Percentiles rank a stretch among this genome's conserved stretches.
These are phyloP conservation scores for Phalaenopsis equestris DNA, from an alignment of 106 monocot genomes.

Conservation along the genomic window DNA sequence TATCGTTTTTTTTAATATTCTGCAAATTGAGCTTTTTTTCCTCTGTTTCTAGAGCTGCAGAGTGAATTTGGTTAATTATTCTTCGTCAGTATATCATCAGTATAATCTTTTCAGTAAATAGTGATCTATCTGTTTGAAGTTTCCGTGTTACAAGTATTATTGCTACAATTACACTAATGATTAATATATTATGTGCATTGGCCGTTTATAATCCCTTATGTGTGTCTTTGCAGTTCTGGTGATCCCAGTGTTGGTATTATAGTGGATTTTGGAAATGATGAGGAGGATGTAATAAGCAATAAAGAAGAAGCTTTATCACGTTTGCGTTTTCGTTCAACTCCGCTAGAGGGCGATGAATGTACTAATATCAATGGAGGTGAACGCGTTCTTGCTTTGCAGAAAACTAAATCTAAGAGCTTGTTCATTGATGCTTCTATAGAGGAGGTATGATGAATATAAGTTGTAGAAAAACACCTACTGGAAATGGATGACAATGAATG, in stretches of 20 bases:
- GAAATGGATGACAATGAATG: not conserved
- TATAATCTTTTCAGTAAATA: not conserved
- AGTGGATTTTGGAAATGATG: conserved; percentile 25
- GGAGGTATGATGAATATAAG: conserved; percentile 16
- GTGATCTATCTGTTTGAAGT: not conserved
- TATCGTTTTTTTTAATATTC: not conserved
- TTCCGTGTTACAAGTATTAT: not conserved
- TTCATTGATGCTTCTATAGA: conserved; percentile 42
- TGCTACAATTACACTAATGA: not conserved
- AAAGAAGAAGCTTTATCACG: conserved; percentile 36
- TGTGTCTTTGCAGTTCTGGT: conserved; percentile 21
- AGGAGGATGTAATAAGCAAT: conserved; percentile 28
- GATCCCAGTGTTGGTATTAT: conserved; percentile 13
- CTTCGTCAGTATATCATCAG: not conserved
- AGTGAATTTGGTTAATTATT: not conserved
- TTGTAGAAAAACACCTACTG: not conserved
- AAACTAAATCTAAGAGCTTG: conserved; percentile 18
- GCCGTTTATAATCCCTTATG: not conserved
- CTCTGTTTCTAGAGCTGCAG: not conserved
- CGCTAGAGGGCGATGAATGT: conserved; percentile 44
- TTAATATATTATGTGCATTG: not conserved
- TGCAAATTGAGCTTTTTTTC: not conserved
- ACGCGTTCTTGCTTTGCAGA: conserved; percentile 31
- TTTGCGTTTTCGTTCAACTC: conserved; percentile 41
- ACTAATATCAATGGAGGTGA: conserved; percentile 34